Evolutionary conservation across 2,329 filamentous ascomycete species (phyloP), one percentile per base, ranked within the genome.

Genomic region (Ceratocystis smalleyi): DNA sequence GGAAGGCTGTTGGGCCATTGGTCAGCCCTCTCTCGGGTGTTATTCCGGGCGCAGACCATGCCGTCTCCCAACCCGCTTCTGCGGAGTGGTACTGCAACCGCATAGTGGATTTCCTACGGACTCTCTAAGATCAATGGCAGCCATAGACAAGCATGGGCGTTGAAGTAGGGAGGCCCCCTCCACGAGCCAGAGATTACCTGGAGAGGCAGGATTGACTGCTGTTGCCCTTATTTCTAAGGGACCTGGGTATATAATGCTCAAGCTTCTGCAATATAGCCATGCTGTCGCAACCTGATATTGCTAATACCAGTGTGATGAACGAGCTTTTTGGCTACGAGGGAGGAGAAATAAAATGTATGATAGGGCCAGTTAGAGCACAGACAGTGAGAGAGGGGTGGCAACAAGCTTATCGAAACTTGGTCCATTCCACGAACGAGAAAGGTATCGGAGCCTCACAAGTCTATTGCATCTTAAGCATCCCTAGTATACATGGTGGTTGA

Each of bases 41-140:
- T 10, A 81, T 84, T 64, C 81, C 81, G 3, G 78, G 74, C 3
- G 79, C 81, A 0, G 74, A 74, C 30, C 82, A 84, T 66, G 75
- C 76, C 2, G 80, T 83, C 2, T 72, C 77, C 43, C 71, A 77
- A 49, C 71, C 74, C 0, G 75, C 75, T 30, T 74, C 79, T 0
- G 77, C 78, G 67, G 69, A 75, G 40, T 83, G 80, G 80, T 72
- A 83, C 62, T 76, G 74, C 1, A 72, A 76, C 40, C 75, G 75
- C 17, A 77, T 83, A 0, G 70, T 74, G 2, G 69, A 74, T 63
- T 84, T 83, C 68, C 69, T 83, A 43, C 69, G 69, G 43, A 70
- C 69, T 5, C 55, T 72, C 43, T 43, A 68, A 43, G 45, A 35
- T 57, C 6, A 43, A 43, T 8, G 3, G 10, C 0, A 40, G 35